A percentile compares a stretch with the other conserved stretches of the same genome.
These are phyloP conservation scores for Phytophthora macrochlamydospora DNA, from an alignment of 352 stramenopile species.

Conservation along the genomic window DNA sequence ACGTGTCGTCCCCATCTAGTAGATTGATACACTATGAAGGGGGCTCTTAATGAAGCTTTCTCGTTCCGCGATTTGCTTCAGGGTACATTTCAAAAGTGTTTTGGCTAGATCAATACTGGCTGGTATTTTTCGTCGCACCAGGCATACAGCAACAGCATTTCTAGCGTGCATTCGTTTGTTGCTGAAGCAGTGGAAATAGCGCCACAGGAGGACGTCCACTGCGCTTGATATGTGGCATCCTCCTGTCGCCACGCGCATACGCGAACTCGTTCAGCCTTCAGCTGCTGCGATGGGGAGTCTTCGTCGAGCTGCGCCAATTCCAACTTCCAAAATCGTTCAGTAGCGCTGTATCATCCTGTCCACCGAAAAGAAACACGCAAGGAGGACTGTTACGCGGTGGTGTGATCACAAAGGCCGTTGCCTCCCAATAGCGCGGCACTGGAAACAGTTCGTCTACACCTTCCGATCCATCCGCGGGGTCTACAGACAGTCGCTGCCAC, in stretches of 20 bases:
- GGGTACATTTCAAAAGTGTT: background rate
- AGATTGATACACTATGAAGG: background rate
- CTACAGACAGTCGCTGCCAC: conserved; percentile 30
- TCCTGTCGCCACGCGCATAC: conserved; percentile 56
- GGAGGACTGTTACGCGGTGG: conserved; percentile 12
- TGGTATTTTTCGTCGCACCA: background rate
- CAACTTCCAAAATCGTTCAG: conserved; percentile 69
- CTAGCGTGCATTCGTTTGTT: background rate
- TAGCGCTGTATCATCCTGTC: conserved; percentile 68
- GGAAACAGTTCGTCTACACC: conserved; percentile 21
- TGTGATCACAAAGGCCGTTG: conserved; percentile 40
- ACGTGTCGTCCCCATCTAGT: conserved; percentile 8
- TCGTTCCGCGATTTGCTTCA: no score
- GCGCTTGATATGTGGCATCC: conserved; percentile 22
- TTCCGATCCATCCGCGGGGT: background rate
- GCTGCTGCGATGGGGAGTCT: conserved; percentile 17
- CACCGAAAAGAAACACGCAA: conserved; percentile 62
- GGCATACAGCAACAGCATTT: conserved; percentile 1
- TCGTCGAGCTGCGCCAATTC: conserved; percentile 44
- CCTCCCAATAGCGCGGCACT: conserved; percentile 48
- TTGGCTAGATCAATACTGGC: background rate
- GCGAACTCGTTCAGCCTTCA: conserved; percentile 26
- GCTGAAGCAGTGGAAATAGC: background rate
- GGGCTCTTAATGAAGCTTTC: no score
- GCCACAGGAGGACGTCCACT: background rate